Conservation (phyloP, 179 eudicot genomes). For the Carnegiea gigantea region DNA sequence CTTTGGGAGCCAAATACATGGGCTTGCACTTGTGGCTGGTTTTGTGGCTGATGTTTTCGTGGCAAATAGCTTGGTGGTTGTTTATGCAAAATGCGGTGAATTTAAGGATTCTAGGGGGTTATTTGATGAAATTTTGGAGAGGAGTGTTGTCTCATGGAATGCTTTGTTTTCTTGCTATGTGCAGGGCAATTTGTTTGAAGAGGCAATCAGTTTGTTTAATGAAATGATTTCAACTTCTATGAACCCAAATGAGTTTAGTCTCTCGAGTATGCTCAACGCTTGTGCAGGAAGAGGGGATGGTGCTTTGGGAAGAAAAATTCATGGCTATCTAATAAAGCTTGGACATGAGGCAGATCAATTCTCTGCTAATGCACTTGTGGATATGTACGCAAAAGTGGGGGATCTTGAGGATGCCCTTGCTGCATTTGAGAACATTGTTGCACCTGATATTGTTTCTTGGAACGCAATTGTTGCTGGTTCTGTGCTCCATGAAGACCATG, state of each 20-base stretch:
- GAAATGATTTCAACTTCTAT: constrained; percentile 67
- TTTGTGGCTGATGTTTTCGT: constrained; percentile 68
- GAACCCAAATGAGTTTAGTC: constrained; percentile 71
- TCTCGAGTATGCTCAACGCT: constrained; percentile 74
- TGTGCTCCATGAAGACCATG: constrained; percentile 58
- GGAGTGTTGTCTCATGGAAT: constrained; percentile 89
- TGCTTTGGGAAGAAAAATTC: constrained; percentile 57
- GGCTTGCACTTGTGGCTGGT: constrained; percentile 63
- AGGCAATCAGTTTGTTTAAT: constrained; percentile 62
- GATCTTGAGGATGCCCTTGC: constrained; percentile 41
- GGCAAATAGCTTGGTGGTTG: constrained; percentile 68
- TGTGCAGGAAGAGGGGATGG: constrained; percentile 61
- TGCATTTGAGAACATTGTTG: constrained; percentile 48
- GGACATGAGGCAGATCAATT: constrained; percentile 70
- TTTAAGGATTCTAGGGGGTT: constrained; percentile 64
- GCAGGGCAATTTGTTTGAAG: constrained; percentile 47
- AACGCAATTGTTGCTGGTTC: constrained; percentile 84
- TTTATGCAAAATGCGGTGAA: constrained; percentile 75
- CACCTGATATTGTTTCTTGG: constrained; percentile 89
- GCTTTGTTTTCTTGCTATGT: constrained; percentile 73
- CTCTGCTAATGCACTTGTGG: constrained; percentile 78
- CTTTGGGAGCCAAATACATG: constrained; percentile 70
- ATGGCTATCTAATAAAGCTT: constrained; percentile 66
- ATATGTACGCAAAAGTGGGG: constrained; percentile 84
- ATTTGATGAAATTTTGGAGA: constrained; percentile 67